Conservation (phyloP, 2,329 filamentous ascomycete species). For the Beauveria brongniartii region DNA sequence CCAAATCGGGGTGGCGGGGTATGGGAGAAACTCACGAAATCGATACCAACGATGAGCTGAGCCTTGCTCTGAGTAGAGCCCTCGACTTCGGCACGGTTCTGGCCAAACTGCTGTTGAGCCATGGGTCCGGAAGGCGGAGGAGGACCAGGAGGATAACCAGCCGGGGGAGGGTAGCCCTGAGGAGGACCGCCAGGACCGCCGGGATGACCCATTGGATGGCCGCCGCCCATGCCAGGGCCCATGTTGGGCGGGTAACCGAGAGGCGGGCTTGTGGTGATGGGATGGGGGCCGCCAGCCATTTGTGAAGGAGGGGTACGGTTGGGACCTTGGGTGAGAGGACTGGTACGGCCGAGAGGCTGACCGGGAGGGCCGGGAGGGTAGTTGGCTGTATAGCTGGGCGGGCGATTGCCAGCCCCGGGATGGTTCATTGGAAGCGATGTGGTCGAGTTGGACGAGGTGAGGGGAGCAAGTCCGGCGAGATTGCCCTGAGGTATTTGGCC, state of each 20-base stretch:
- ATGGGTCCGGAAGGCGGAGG: slow-evolving; percentile 29
- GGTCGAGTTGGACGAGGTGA: slow-evolving; percentile 36
- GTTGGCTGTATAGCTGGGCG: slow-evolving; percentile 55
- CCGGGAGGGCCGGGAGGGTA: slow-evolving; percentile 31
- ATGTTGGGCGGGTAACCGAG: slow-evolving; percentile 53
- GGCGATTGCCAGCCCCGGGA: slow-evolving; percentile 49
- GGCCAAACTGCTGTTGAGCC: slow-evolving; percentile 36
- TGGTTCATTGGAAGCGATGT: slow-evolving; percentile 54
- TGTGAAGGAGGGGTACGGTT: slow-evolving; percentile 50
- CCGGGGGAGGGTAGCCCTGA: slow-evolving; percentile 36
- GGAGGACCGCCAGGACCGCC: slow-evolving; percentile 35
- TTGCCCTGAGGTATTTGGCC: slow-evolving; percentile 41
- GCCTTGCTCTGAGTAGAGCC: slow-evolving; percentile 86
- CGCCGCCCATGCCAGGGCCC: slow-evolving; percentile 32
- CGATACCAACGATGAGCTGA: slow-evolving; percentile 96
- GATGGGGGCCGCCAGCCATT: slow-evolving; percentile 56
- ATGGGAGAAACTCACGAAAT: slow-evolving; percentile 63
- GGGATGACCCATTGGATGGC: slow-evolving; percentile 31
- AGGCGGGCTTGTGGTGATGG: slow-evolving; percentile 57
- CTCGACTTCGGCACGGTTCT: slow-evolving; percentile 66
- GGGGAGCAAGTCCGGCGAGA: slow-evolving; percentile 24
- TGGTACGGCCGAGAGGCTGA: slow-evolving; percentile 41
- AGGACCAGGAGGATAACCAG: slow-evolving; percentile 40
- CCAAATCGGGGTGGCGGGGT: neutral
- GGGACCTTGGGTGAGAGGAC: slow-evolving; percentile 38